Conservation (phyloP, 2,329 filamentous ascomycete genomes). For the Metarhizium sp. region DNA sequence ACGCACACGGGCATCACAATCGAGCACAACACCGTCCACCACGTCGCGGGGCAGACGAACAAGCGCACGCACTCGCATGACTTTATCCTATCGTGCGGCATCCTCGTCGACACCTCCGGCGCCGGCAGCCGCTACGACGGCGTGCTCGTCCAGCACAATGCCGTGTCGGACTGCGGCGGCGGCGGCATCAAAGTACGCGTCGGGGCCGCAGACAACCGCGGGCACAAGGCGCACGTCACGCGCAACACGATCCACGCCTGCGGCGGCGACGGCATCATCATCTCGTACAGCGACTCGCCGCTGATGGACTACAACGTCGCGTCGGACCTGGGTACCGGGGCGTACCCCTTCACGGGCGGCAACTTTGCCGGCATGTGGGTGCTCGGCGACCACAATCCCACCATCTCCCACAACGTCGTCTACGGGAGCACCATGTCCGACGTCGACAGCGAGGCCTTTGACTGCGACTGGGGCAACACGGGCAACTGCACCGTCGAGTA, state of each 20-base stretch:
- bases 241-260: constrained; percentile 12
- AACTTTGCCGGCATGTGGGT: constrained; percentile 19
- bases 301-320: constrained; percentile 15
- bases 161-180: constrained; percentile 14
- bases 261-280: constrained; percentile 15
- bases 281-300: constrained; percentile 12
- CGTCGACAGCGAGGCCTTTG: constrained; percentile 15
- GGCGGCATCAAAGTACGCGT: constrained; percentile 17
- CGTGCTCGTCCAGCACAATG: constrained; percentile 12
- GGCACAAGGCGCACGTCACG: constrained; percentile 9
- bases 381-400: constrained; percentile 12
- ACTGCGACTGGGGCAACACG: constrained; percentile 18
- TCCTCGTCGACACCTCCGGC: constrained; percentile 4
- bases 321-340: constrained; percentile 13
- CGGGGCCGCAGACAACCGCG: constrained; percentile 12
- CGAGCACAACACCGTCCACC: constrained; percentile 10
- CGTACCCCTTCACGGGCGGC: constrained; percentile 16
- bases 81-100: constrained; percentile 12
- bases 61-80: constrained; percentile 10
- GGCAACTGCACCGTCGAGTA: constrained; percentile 17
- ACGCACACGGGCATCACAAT: constrained; percentile 14
- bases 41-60: constrained; percentile 15
- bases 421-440: constrained; percentile 14
- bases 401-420: constrained; percentile 15
- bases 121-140: constrained; percentile 13